Evolutionary conservation across 768 basidiomycete species (phyloP).

Genomic region (Fibroporia radiculosa): DNA sequence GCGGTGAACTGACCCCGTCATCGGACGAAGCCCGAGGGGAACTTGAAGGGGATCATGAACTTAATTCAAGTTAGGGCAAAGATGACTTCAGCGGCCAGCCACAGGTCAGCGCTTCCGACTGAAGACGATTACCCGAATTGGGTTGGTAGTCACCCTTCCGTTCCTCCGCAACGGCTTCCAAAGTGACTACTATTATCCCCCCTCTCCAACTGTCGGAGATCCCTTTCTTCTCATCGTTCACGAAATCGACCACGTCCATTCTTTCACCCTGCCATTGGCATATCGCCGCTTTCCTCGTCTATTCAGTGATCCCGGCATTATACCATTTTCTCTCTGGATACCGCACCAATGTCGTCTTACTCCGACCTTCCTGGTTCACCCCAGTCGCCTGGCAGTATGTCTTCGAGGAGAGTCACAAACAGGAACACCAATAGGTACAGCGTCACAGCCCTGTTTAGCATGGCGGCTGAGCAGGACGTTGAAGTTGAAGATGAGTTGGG

Average conservation of each 20-base stretch:
- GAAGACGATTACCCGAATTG: too few relatives aligned
- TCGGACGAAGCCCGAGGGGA: too few relatives aligned
- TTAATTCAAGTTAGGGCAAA: too few relatives aligned
- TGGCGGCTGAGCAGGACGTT: slow-evolving; percentile 98
- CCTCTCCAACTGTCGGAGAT: neutral
- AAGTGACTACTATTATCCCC: neutral
- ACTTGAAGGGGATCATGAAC: too few relatives aligned
- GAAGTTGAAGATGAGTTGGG: slow-evolving; percentile 97
- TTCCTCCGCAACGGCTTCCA: too few relatives aligned
- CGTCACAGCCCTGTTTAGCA: slow-evolving; percentile 91
- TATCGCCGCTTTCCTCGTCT: slow-evolving; percentile 9
- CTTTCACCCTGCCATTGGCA: slow-evolving; percentile 15
- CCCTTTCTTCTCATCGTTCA: neutral
- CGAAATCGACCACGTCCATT: slow-evolving; percentile 7
- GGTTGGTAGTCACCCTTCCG: too few relatives aligned
- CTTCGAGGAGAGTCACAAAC: slow-evolving; percentile 74
- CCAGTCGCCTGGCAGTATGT: slow-evolving; percentile 54
- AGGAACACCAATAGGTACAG: slow-evolving; percentile 94
- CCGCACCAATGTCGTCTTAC: slow-evolving; percentile 21
- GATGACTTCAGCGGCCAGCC: too few relatives aligned
- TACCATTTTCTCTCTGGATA: slow-evolving; percentile 9
- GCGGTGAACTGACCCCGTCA: too few relatives aligned
- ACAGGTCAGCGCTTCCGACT: too few relatives aligned
- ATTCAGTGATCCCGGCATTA: slow-evolving; percentile 7
- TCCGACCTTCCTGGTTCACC: slow-evolving; percentile 21